Evolutionary conservation across 208 protist species (phyloP).

Genomic region (Leishmania arabica): DNA sequence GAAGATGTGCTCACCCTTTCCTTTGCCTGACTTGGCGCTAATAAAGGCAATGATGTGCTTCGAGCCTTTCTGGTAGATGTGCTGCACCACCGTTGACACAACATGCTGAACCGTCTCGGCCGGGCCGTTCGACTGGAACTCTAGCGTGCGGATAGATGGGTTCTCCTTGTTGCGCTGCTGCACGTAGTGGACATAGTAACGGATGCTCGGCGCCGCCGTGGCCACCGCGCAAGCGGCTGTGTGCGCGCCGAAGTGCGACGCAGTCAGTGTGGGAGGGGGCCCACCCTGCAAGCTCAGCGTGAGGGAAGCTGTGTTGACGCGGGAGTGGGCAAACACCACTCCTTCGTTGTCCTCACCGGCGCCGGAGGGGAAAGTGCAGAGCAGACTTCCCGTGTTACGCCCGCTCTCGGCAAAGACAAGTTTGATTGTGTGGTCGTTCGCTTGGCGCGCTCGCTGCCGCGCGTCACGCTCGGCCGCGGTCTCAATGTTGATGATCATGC

Average conservation of each 20-base stretch:
- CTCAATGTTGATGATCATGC: slow-evolving; percentile 71
- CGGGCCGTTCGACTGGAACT: slow-evolving; percentile 39
- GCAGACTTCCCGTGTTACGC: slow-evolving; percentile 3
- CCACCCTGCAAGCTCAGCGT: slow-evolving; percentile 2
- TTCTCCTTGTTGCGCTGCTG: slow-evolving; percentile 26
- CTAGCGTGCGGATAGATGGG: slow-evolving; percentile 53
- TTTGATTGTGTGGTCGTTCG: slow-evolving; percentile 38
- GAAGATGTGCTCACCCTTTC: slow-evolving; percentile 58
- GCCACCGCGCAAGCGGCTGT: neutral
- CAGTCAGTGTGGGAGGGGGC: slow-evolving; percentile 1
- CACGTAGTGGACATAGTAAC: slow-evolving; percentile 68
- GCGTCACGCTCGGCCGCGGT: slow-evolving; percentile 47
- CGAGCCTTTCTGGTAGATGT: slow-evolving; percentile 55
- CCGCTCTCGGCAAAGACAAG: slow-evolving; percentile 25
- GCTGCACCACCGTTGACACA: slow-evolving; percentile 35
- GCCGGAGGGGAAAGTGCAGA: slow-evolving; percentile 24
- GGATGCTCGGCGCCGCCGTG: slow-evolving; percentile 4
- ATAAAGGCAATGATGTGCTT: slow-evolving; percentile 75
- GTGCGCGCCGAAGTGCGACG: slow-evolving; percentile 2
- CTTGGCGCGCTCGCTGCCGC: slow-evolving; percentile 37
- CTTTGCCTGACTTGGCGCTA: slow-evolving; percentile 77
- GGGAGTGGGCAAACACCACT: slow-evolving; percentile 42
- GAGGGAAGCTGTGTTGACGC: slow-evolving; percentile 35
- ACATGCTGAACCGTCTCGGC: slow-evolving; percentile 30
- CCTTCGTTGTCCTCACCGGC: slow-evolving; percentile 12